Conservation (phyloP, 768 basidiomycete species). For the Lactarius psammicola region DNA sequence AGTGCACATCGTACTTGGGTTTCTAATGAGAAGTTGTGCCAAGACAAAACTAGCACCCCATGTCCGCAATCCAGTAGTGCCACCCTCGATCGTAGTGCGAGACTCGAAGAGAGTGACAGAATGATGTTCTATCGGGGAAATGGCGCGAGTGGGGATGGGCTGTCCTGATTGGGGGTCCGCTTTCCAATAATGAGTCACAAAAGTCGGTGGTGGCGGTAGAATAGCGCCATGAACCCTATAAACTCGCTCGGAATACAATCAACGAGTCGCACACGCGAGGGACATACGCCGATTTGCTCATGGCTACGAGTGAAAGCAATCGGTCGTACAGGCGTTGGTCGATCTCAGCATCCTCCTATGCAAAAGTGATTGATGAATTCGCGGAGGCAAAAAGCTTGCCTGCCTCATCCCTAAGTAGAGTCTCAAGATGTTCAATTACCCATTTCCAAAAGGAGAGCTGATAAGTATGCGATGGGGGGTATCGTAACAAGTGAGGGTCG, state of each 20-base stretch:
- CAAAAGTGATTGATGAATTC: slow-evolving; percentile 21
- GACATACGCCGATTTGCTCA: slow-evolving; percentile 35
- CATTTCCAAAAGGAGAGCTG: slow-evolving; percentile 75
- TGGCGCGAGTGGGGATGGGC: background rate
- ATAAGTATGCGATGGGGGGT: slow-evolving; percentile 63
- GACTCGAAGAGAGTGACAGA: slow-evolving; percentile 69
- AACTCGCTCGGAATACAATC: slow-evolving; percentile 30
- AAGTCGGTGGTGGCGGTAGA: slow-evolving; percentile 51
- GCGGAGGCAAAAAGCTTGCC: slow-evolving; percentile 29
- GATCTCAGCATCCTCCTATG: slow-evolving; percentile 54
- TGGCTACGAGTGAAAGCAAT: slow-evolving; percentile 48
- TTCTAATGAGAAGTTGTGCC: slow-evolving; percentile 55
- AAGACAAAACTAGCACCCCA: slow-evolving; percentile 74
- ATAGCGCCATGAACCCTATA: slow-evolving; percentile 27
- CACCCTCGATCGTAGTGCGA: slow-evolving; percentile 66
- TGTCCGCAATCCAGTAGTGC: slow-evolving; percentile 77
- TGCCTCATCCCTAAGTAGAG: slow-evolving; percentile 47
- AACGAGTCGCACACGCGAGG: slow-evolving; percentile 29
- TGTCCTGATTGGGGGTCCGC: slow-evolving; percentile 8
- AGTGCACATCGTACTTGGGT: slow-evolving; percentile 47
- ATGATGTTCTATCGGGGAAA: slow-evolving; percentile 34
- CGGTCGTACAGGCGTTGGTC: slow-evolving; percentile 63
- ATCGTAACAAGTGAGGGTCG: slow-evolving; percentile 51
- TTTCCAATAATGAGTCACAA: slow-evolving; percentile 65
- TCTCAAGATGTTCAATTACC: slow-evolving; percentile 56